Conservation (phyloP, 2,329 filamentous ascomycete genomes). For the Cytospora piceicola region DNA sequence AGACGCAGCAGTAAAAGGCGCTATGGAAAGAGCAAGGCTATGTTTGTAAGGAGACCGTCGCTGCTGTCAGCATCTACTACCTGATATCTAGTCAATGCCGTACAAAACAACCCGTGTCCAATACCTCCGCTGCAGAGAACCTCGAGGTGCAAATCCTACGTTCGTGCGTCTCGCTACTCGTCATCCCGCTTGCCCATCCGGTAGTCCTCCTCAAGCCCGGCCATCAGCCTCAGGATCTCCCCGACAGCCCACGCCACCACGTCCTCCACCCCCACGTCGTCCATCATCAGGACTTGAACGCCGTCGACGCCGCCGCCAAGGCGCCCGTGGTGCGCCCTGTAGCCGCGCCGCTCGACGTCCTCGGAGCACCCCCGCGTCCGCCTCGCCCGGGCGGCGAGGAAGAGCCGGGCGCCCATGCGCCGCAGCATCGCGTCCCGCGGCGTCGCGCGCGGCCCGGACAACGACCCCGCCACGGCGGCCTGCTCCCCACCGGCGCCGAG, state of each 20-base stretch:
- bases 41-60: too few relatives aligned
- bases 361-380: not conserved
- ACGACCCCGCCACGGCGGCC: too few relatives aligned
- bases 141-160: not conserved
- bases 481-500: too few relatives aligned
- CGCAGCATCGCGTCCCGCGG: constrained; percentile 12
- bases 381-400: constrained; percentile 27
- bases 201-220: not conserved
- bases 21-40: too few relatives aligned
- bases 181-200: not conserved
- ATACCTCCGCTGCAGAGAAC: not conserved
- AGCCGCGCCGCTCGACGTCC: not conserved
- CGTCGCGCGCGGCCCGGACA: too few relatives aligned
- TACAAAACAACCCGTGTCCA: not conserved
- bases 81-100: too few relatives aligned
- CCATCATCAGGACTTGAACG: not conserved
- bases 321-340: not conserved
- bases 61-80: too few relatives aligned
- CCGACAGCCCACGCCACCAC: not conserved
- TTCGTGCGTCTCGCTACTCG: not conserved
- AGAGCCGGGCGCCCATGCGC: constrained; percentile 32
- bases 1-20: too few relatives aligned
- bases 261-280: not conserved
- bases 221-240: not conserved
- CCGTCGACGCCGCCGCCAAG: too few relatives aligned